Evolutionary conservation across 371 early-diverging fungal species (phyloP), one percentile per base, ranked within the genome.

Genomic region (Enterospora canceri): DNA sequence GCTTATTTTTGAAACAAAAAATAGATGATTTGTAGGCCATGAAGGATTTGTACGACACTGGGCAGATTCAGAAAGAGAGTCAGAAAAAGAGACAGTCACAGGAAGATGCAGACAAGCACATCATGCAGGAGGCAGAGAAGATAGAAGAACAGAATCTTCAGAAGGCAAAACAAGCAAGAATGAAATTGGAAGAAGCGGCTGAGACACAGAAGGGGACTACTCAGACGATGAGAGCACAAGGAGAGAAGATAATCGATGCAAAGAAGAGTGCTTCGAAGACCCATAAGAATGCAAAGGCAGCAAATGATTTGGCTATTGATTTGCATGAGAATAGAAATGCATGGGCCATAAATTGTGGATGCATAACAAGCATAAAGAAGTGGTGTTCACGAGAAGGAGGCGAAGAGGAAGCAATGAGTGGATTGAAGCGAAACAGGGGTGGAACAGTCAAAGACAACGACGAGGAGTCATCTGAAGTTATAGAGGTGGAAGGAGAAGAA

Each of bases 71-170:
- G 34, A 68, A 65, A 60, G 62, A 49, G 21, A 54, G 23, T 16
- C 53, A 65, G 29, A 68, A 65, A 30, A 66, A 75, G 54, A 67
- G 70, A 70, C 53, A 64, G 1, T 15, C 19, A 28, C 64, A 60
- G 19, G 15, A 30, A 35, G 48, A 62, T 4, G 67, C 58, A 15
- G 65, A 67, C 15, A 34, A 65, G 35, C 56, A 58, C 18, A 63
- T 74, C 18, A 0, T 58, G 40, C 40, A 64, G 62, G 56, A 68
- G 64, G 72, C 70, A n/a, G 51, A 65, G 34, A 21, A 55, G 58
- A 58, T 75, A 31, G 75, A 77, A 62, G 46, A 65, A n/a, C 49
- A 74, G 54, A 77, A 71, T 56, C 72, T 69, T 29, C 48, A 62
- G 18, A 60, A 57, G 46, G 73, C 70, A 0, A 56, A 65, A 23